phyloP scores from a whole-genome alignment of 2,329 filamentous ascomycete genomes.

The Beauveria australis region DNA sequence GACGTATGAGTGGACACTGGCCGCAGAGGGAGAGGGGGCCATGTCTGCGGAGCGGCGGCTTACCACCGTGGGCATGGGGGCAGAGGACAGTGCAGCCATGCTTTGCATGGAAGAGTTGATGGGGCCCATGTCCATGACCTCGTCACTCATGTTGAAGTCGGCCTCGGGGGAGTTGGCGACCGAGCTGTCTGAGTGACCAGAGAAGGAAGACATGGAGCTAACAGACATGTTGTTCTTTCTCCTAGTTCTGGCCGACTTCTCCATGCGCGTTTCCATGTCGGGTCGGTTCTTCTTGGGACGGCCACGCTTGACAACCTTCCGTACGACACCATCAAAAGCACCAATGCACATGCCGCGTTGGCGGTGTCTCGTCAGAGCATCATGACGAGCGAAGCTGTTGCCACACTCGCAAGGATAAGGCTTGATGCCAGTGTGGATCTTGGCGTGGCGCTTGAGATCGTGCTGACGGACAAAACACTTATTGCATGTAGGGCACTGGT shows the following conservation, averaged over 20 bases:
- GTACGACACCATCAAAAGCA: constrained; percentile 71
- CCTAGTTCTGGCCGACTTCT: constrained; percentile 47
- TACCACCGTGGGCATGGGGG: constrained; percentile 29
- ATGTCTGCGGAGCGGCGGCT: constrained; percentile 19
- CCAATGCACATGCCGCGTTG: constrained; percentile 96
- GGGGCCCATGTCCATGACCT: constrained; percentile 36
- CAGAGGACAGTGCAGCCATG: constrained; percentile 36
- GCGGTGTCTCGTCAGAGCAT: constrained; percentile 86
- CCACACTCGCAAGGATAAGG: constrained; percentile 92
- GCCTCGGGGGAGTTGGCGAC: constrained; percentile 44
- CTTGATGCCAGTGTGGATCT: constrained; percentile 95
- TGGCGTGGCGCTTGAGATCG: constrained; percentile 92
- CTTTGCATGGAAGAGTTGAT: constrained; percentile 20
- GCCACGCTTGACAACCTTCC: constrained; percentile 54
- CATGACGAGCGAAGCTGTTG: constrained; percentile 89
- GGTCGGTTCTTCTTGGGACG: constrained; percentile 54
- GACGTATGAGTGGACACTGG: constrained; percentile 34
- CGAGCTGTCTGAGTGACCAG: constrained; percentile 50
- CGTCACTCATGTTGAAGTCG: constrained; percentile 39
- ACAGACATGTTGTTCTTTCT: constrained; percentile 45
- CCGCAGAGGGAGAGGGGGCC: constrained; percentile 32
- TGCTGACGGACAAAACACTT: constrained; percentile 97
- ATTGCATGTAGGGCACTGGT: constrained; percentile 82
- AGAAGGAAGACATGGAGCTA: constrained; percentile 44
- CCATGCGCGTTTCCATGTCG: constrained; percentile 45